These are phyloP conservation scores for Fraxinus quadrangulata DNA, from an alignment of 257 asterid species.

Conservation along the genomic window DNA sequence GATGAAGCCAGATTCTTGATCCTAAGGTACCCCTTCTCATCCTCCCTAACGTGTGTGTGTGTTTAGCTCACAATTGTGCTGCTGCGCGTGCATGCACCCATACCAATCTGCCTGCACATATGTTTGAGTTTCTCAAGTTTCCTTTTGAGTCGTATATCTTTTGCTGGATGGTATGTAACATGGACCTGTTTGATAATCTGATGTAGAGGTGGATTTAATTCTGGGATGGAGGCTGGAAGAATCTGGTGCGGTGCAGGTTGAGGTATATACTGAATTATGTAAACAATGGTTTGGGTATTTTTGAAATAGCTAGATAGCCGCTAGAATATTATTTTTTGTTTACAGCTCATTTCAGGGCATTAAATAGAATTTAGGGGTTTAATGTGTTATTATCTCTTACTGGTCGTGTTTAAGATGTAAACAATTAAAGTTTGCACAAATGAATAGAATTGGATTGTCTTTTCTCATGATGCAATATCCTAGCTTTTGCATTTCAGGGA, in stretches of 20 bases:
- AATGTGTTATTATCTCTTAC: constrained; percentile 18
- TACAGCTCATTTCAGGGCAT: constrained; percentile 27
- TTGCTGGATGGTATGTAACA: neutral
- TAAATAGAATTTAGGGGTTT: constrained; percentile 29
- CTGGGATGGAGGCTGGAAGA: constrained; percentile 26
- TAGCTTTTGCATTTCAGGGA: neutral
- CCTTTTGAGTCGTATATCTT: neutral
- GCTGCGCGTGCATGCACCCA: neutral
- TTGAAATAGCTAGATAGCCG: constrained; percentile 32
- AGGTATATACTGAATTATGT: constrained; percentile 30
- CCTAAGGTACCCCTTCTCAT: constrained; percentile 2
- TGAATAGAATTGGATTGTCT: constrained; percentile 30
- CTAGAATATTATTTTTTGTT: constrained; percentile 8
- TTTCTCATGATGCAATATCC: constrained; percentile 18
- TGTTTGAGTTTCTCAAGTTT: constrained; percentile 1
- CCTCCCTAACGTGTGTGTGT: neutral
- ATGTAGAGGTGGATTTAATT: constrained; percentile 34
- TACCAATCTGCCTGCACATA: constrained; percentile 4
- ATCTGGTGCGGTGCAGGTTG: constrained; percentile 20
- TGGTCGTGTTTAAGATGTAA: constrained; percentile 25
- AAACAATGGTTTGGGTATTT: constrained; percentile 28
- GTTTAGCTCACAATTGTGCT: constrained; percentile 5
- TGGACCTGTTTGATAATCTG: constrained; percentile 21
- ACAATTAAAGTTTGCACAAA: constrained; percentile 26
- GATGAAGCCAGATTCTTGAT: constrained; percentile 19